Evolutionary conservation across 2,329 filamentous ascomycete species (phyloP).

Genomic region (Aspergillus sp.): DNA sequence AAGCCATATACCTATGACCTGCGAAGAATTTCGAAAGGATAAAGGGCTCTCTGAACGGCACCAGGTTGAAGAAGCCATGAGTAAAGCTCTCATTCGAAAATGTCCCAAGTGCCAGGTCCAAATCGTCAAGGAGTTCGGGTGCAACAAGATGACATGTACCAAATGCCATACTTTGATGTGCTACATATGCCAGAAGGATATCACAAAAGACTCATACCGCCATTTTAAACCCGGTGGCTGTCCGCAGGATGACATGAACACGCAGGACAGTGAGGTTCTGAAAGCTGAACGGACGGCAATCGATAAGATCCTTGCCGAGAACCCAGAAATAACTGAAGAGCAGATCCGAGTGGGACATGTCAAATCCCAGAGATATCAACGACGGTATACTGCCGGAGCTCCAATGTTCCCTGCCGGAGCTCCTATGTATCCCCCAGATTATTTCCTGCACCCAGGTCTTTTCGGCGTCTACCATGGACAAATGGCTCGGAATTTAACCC

Average conservation of each 20-base stretch:
- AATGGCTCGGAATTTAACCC: neutral
- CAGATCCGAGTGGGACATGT: constrained; percentile 18
- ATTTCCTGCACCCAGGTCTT: too few species aligned
- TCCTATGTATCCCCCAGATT: neutral
- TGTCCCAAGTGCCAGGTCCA: constrained; percentile 68
- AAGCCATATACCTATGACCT: constrained; percentile 71
- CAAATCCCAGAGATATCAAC: neutral
- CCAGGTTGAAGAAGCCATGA: constrained; percentile 80
- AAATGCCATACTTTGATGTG: constrained; percentile 58
- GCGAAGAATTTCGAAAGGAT: constrained; percentile 64
- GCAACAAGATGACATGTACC: constrained; percentile 79
- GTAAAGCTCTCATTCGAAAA: constrained; percentile 70
- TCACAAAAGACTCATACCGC: constrained; percentile 59
- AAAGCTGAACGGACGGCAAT: constrained; percentile 31
- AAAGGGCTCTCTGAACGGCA: constrained; percentile 62
- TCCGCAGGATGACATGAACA: constrained; percentile 13
- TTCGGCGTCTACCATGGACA: neutral
- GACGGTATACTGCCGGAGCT: neutral
- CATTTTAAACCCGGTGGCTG: constrained; percentile 65
- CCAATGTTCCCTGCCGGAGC: too few species aligned
- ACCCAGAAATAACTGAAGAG: constrained; percentile 22
- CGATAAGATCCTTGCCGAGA: constrained; percentile 23
- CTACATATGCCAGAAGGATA: constrained; percentile 62
- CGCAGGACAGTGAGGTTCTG: constrained; percentile 25
- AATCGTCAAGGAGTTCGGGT: constrained; percentile 76